Percentiles rank a stretch among this genome's conserved stretches.
Conservation (phyloP, 257 asterid genomes). For the Nicotiana knightiana region DNA sequence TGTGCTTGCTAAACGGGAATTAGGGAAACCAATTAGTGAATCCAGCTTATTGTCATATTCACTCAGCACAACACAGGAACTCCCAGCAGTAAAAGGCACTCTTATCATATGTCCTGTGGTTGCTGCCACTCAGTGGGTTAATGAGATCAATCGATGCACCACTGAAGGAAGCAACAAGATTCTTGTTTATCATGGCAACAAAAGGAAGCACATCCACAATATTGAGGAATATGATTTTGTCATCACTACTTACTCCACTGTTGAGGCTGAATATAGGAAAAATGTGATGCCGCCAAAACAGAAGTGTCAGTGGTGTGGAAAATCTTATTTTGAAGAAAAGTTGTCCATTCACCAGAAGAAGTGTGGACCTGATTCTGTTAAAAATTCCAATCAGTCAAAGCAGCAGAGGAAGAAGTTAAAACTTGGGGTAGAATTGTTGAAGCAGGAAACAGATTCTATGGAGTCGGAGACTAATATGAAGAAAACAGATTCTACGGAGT, state of each 20-base stretch:
- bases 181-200: slow-evolving; percentile 79
- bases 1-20: slow-evolving; percentile 66
- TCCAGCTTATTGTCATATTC: slow-evolving; percentile 30
- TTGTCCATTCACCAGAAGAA: background rate
- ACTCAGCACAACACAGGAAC: slow-evolving; percentile 33
- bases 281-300: background rate
- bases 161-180: slow-evolving; percentile 67
- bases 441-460: slow-evolving; percentile 22
- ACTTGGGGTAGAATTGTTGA: slow-evolving; percentile 1
- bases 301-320: background rate
- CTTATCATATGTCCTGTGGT: slow-evolving; percentile 89
- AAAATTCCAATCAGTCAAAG: slow-evolving; percentile 52
- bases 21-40: slow-evolving; percentile 31
- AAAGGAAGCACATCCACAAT: slow-evolving; percentile 42
- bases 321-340: background rate
- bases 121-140: slow-evolving; percentile 80
- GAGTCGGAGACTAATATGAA: slow-evolving; percentile 20
- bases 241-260: slow-evolving; percentile 75
- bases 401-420: slow-evolving; percentile 53
- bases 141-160: slow-evolving; percentile 80
- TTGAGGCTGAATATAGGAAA: slow-evolving; percentile 70
- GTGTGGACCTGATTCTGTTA: background rate
- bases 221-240: slow-evolving; percentile 78
- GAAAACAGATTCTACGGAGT: slow-evolving; percentile 20
- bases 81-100: slow-evolving; percentile 61